Evolutionary conservation across 345 rosid species (phyloP).

Genomic region (Anacardium occidentale): DNA sequence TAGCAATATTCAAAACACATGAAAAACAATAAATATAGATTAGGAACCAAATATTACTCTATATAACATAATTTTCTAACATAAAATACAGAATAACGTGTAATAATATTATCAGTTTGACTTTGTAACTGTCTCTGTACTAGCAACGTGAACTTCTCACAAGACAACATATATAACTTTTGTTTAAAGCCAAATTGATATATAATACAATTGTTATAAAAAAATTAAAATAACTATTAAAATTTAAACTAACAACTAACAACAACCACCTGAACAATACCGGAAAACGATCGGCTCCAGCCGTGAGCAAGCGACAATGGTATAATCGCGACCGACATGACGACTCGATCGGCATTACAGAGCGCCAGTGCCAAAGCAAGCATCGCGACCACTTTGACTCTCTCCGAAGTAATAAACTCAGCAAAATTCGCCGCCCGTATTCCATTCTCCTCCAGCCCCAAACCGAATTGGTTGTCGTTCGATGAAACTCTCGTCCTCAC

Average conservation of each 20-base stretch:
- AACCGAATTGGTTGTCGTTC: conserved; percentile 42
- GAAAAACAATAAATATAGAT: not conserved
- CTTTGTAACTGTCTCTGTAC: not conserved
- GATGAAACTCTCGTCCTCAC: conserved; percentile 39
- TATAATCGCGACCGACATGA: conserved; percentile 92
- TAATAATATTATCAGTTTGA: not conserved
- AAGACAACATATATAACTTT: not conserved
- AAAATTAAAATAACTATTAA: not conserved
- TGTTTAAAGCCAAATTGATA: not conserved
- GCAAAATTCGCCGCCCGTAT: conserved; percentile 44
- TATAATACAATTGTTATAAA: not conserved
- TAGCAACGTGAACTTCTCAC: not conserved
- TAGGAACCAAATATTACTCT: not conserved
- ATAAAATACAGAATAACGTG: no score
- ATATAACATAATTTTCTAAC: not conserved
- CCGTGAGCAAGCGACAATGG: conserved; percentile 81
- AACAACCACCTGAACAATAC: conserved; percentile 78
- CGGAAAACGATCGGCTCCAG: conserved; percentile 96
- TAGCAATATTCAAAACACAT: not conserved
- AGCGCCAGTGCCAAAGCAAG: conserved; percentile 81
- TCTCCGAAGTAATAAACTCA: conserved; percentile 92
- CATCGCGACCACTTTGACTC: conserved; percentile 90
- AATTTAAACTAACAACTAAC: no score
- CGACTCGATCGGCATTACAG: conserved; percentile 91
- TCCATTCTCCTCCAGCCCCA: conserved; percentile 29